phyloP scores from a whole-genome alignment of 139 green algal species.

The Picochlorum costavermella region DNA sequence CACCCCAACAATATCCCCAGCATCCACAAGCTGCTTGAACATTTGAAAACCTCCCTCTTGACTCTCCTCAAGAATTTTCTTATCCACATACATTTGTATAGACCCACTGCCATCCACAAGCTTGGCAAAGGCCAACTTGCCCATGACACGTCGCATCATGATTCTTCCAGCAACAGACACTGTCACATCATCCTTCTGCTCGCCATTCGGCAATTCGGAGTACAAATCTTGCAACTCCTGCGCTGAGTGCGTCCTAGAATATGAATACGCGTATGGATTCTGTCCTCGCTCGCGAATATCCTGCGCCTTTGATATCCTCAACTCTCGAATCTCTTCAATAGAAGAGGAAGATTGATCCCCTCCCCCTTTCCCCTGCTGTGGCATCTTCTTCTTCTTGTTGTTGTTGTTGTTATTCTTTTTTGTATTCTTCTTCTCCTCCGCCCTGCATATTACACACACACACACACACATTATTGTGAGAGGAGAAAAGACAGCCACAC shows the following conservation, averaged over 20 bases:
- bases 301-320: slow-evolving; percentile 63
- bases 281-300: slow-evolving; percentile 53
- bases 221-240: slow-evolving; percentile 67
- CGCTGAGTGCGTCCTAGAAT: slow-evolving; percentile 73
- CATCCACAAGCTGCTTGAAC: slow-evolving; percentile 74
- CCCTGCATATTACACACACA: not conserved
- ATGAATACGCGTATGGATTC: slow-evolving; percentile 90
- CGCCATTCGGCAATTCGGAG: slow-evolving; percentile 46
- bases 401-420: slow-evolving; percentile 8
- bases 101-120: slow-evolving; percentile 75
- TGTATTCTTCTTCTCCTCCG: not conserved
- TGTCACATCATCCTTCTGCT: slow-evolving; percentile 28
- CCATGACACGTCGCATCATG: slow-evolving; percentile 82
- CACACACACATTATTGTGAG: not conserved
- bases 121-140: slow-evolving; percentile 93
- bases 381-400: slow-evolving; percentile 15
- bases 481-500: too few species aligned
- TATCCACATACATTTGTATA: slow-evolving; percentile 89
- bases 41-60: slow-evolving; percentile 49
- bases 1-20: slow-evolving; percentile 33
- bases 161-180: slow-evolving; percentile 84
- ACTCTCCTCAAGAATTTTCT: slow-evolving; percentile 50
- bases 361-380: not conserved
- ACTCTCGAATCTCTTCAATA: slow-evolving; percentile 53
- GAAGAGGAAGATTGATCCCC: slow-evolving; percentile 20